Evolutionary conservation across 169 alveolate species (phyloP).

Genomic region (Plasmodium cynomolgi): DNA sequence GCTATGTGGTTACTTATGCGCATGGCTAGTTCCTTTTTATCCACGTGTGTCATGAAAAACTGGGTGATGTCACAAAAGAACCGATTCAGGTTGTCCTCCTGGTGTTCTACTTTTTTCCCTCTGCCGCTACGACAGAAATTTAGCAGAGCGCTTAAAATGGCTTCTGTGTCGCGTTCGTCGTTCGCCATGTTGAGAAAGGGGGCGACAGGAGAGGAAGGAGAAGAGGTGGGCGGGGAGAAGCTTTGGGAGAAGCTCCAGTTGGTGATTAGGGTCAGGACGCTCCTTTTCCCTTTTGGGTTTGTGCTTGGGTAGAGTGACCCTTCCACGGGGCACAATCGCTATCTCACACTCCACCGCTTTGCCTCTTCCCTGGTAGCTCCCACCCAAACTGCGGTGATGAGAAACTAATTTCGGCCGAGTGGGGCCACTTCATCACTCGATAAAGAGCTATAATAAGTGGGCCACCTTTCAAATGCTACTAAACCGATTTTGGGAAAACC

Average conservation of each 20-base stretch:
- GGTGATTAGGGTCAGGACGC: neutral
- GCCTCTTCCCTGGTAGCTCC: neutral
- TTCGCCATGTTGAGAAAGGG: neutral
- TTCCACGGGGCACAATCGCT: neutral
- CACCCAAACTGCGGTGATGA: neutral
- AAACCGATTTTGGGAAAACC: neutral
- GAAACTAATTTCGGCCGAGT: neutral
- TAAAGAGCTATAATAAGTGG: neutral
- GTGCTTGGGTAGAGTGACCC: neutral
- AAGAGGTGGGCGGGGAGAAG: neutral
- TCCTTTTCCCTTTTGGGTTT: neutral
- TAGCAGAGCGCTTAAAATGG: neutral
- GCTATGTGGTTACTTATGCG: conserved; percentile 1
- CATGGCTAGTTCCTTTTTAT: conserved; percentile 7
- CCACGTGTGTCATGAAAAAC: neutral
- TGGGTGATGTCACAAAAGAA: conserved; percentile 4
- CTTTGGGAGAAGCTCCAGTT: too few relatives aligned
- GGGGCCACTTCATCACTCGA: neutral
- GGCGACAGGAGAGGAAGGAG: neutral
- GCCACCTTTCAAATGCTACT: neutral
- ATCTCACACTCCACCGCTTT: neutral
- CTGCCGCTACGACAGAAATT: neutral
- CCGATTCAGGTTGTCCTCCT: neutral
- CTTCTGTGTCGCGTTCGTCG: neutral
- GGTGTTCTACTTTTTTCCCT: neutral